These are phyloP conservation scores for Diaporthe aspalathi DNA, from an alignment of 2,329 filamentous ascomycete genomes.

Conservation along the genomic window DNA sequence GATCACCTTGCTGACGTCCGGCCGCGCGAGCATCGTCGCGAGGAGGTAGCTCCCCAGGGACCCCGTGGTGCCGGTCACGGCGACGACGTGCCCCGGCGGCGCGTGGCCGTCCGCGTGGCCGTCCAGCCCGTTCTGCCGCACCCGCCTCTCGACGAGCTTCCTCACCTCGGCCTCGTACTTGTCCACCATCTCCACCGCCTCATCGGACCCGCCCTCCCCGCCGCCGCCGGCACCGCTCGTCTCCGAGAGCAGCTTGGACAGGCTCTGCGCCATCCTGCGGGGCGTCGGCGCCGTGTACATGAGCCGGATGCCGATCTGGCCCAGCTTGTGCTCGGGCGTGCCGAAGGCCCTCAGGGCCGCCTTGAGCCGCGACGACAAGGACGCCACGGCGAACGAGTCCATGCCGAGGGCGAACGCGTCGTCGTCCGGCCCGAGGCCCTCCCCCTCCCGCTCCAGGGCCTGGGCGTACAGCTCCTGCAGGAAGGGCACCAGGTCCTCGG, in stretches of 20 bases:
- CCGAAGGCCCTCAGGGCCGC: constrained; percentile 31
- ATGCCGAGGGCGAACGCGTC: constrained; percentile 33
- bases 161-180: constrained; percentile 48
- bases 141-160: constrained; percentile 44
- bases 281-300: constrained; percentile 26
- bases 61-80: constrained; percentile 35
- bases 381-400: constrained; percentile 34
- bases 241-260: constrained; percentile 15
- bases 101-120: constrained; percentile 13
- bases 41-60: constrained; percentile 36
- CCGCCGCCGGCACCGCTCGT: not conserved
- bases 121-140: constrained; percentile 13
- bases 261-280: constrained; percentile 11
- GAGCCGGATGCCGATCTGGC: constrained; percentile 13
- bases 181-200: constrained; percentile 30
- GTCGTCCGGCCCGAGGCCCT: constrained; percentile 24
- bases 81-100: constrained; percentile 23
- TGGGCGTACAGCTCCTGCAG: constrained; percentile 31
- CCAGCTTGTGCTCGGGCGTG: constrained; percentile 16
- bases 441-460: constrained; percentile 21
- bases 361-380: constrained; percentile 31
- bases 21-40: constrained; percentile 29
- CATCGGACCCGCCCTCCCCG: not conserved
- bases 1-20: constrained; percentile 34
- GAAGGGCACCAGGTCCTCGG: constrained; percentile 29